These are phyloP conservation scores for Huiozyma naganishii DNA, from an alignment of 805 yeast genomes.

Conservation along the genomic window DNA sequence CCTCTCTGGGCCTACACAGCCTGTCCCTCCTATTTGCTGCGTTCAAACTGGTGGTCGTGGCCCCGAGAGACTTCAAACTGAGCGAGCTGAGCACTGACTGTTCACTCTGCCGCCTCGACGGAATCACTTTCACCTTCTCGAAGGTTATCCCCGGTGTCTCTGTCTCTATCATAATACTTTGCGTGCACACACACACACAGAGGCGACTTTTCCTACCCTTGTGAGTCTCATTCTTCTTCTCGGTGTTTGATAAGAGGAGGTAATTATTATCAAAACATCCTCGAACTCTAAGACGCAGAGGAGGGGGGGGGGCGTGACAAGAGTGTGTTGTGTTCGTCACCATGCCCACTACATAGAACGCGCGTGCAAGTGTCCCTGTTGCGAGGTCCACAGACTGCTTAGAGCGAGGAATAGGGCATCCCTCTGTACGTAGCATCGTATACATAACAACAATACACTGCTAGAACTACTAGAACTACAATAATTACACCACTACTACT, in stretches of 20 bases:
- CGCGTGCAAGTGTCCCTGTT: no score
- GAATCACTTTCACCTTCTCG: conserved; percentile 53
- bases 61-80: conserved; percentile 52
- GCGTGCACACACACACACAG: conserved; percentile 9
- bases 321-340: no score
- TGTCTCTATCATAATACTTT: conserved; percentile 2
- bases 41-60: conserved; percentile 6
- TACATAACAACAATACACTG: no score
- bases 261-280: neutral
- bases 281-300: no score
- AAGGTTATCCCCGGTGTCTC: conserved; percentile 22
- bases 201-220: neutral
- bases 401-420: no score
- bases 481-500: no score
- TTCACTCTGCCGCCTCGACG: conserved; percentile 30
- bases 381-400: no score
- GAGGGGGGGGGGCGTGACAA: no score
- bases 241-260: neutral
- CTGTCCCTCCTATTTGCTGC: conserved; percentile 15
- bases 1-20: conserved; percentile 27
- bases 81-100: conserved; percentile 43
- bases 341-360: no score
- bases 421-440: no score
- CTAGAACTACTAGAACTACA: no score
- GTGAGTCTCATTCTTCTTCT: neutral